A percentile compares a stretch with the other conserved stretches of the same genome.
phyloP scores from a whole-genome alignment of 148 eudicot species.

The Persicaria tinctoria region DNA sequence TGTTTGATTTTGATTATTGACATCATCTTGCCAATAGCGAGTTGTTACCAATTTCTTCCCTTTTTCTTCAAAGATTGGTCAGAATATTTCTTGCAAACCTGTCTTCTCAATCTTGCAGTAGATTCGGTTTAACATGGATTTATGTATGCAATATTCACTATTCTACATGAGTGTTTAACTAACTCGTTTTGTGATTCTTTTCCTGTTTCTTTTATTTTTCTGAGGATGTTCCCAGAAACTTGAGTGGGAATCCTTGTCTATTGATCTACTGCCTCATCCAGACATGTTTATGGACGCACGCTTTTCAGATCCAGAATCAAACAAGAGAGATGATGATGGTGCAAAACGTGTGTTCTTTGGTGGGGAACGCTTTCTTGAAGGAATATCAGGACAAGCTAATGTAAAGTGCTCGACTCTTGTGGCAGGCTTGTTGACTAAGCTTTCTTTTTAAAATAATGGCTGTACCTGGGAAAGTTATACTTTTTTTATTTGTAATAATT shows the following conservation, averaged over 20 bases:
- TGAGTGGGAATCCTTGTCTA: slow-evolving; percentile 86
- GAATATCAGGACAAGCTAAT: slow-evolving; percentile 92
- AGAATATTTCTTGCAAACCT: background rate
- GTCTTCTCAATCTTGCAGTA: background rate
- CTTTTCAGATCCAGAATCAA: slow-evolving; percentile 41
- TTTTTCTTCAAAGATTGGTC: background rate
- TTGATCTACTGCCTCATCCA: slow-evolving; percentile 97
- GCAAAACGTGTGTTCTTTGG: slow-evolving; percentile 93
- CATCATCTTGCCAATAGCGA: background rate
- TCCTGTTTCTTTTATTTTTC: background rate
- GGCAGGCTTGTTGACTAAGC: slow-evolving; percentile 1
- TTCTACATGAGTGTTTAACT: background rate
- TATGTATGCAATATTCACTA: background rate
- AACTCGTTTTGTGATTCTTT: background rate
- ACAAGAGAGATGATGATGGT: slow-evolving; percentile 84
- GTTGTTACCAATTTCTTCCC: background rate
- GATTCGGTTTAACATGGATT: background rate
- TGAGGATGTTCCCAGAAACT: slow-evolving; percentile 53
- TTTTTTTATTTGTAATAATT: background rate
- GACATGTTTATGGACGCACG: slow-evolving; percentile 84
- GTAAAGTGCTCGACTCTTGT: slow-evolving; percentile 27
- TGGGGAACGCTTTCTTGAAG: slow-evolving; percentile 94
- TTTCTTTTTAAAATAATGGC: background rate
- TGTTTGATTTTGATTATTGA: no score
- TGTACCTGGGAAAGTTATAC: background rate